Evolutionary conservation across 1,284 basidiomycete genomes (phyloP).

Genomic region (Heterobasidion irregulare): DNA sequence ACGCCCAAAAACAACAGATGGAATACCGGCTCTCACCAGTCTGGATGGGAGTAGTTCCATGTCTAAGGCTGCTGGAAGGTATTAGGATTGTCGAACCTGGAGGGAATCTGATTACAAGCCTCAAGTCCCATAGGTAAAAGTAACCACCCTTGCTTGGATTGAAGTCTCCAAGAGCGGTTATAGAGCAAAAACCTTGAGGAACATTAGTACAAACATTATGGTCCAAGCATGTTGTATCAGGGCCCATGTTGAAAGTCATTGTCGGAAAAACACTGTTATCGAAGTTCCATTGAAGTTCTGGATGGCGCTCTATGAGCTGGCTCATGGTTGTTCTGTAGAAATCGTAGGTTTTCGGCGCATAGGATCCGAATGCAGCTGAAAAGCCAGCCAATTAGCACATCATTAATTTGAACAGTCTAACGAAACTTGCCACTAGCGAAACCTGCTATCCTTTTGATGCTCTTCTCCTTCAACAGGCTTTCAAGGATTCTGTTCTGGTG

Average conservation of each 20-base stretch:
- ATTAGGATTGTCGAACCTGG: conserved; percentile 17
- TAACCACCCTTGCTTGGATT: conserved; percentile 17
- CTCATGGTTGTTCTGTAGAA: not conserved
- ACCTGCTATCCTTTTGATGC: no score
- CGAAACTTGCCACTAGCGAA: no score
- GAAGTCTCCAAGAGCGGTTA: conserved; percentile 14
- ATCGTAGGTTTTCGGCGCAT: not conserved
- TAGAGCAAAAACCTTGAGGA: conserved; percentile 1
- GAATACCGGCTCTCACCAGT: no score
- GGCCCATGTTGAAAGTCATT: not conserved
- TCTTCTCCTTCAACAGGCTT: no score
- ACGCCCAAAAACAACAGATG: no score
- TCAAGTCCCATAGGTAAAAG: conserved; percentile 17
- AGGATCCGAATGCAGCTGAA: not conserved
- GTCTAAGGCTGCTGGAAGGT: conserved; percentile 18
- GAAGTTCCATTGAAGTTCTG: not conserved
- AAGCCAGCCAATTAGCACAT: no score
- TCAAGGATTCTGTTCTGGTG: no score
- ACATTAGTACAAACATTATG: conserved; percentile 9
- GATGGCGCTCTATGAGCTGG: not conserved
- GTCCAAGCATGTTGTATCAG: not conserved
- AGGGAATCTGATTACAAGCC: conserved; percentile 16
- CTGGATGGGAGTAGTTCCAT: conserved; percentile 17
- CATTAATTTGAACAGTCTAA: no score
- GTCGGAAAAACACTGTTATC: not conserved